phyloP scores from a whole-genome alignment of 306 rosid species.

The Sicyos edulis region DNA sequence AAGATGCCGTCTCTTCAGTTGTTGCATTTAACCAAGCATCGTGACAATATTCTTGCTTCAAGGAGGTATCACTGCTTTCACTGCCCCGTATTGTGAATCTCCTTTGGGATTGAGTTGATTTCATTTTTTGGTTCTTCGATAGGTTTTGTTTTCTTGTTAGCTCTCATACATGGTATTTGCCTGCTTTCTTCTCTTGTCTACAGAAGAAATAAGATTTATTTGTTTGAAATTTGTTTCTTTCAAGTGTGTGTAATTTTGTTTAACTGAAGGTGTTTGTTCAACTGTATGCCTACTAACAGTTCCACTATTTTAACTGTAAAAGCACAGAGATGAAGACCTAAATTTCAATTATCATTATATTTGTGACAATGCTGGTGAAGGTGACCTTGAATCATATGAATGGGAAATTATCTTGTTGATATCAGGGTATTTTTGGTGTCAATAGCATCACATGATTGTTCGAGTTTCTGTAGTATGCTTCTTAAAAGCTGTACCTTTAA shows the following conservation, averaged over 20 bases:
- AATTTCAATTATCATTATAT: not conserved
- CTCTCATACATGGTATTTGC: not conserved
- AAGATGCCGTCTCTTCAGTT: conserved; percentile 86
- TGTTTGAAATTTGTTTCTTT: not conserved
- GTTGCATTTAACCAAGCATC: conserved; percentile 75
- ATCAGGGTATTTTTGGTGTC: not conserved
- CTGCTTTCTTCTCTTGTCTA: not conserved
- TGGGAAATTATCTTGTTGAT: conserved; percentile 1
- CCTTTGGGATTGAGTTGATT: not conserved
- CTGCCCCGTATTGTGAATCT: not conserved
- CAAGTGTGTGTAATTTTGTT: not conserved
- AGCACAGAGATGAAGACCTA: not conserved
- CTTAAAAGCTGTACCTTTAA: not conserved
- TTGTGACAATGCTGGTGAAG: not conserved
- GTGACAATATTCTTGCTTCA: conserved; percentile 71
- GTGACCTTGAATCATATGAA: not conserved
- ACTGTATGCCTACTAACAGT: not conserved
- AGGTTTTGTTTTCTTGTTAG: not conserved
- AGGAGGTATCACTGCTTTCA: conserved; percentile 52
- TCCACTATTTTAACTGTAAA: conserved; percentile 12
- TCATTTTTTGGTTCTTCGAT: conserved; percentile 13
- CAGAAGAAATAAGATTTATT: conserved; percentile 4
- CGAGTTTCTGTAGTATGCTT: not conserved
- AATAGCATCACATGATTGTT: conserved; percentile 2
- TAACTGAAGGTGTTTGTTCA: not conserved